Conservation (phyloP, 1,139 yeast genomes). For the Sugiyamaella pinicola region DNA sequence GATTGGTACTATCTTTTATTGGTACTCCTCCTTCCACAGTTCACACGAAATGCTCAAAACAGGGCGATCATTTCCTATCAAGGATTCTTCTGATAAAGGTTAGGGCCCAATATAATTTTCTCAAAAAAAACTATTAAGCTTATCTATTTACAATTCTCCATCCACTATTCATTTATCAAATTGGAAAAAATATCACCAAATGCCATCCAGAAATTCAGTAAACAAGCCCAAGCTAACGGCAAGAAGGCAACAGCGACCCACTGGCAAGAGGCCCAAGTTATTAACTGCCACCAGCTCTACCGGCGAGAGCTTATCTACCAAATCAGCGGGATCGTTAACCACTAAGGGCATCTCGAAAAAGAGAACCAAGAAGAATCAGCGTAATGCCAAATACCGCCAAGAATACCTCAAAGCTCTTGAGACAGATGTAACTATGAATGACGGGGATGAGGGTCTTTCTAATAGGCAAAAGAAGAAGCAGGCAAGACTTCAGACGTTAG, state of each 20-base stretch:
- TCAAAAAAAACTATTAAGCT: too few species aligned
- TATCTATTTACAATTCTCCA: background rate
- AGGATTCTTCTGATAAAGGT: background rate
- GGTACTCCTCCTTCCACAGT: too few species aligned
- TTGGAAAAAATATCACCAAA: constrained; percentile 32
- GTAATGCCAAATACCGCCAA: constrained; percentile 66
- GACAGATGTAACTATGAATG: constrained; percentile 49
- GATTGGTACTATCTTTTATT: too few species aligned
- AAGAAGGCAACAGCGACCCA: constrained; percentile 41
- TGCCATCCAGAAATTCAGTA: constrained; percentile 80
- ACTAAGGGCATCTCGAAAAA: constrained; percentile 61
- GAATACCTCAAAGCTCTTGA: constrained; percentile 26
- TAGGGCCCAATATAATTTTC: background rate
- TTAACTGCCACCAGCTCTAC: constrained; percentile 19
- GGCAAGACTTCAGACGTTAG: constrained; percentile 35
- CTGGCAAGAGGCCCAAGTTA: constrained; percentile 17
- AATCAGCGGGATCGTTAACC: constrained; percentile 57
- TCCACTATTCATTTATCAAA: background rate
- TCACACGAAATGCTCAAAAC: too few species aligned
- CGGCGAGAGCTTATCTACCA: constrained; percentile 50
- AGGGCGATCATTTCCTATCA: constrained; percentile 3
- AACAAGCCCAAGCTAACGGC: constrained; percentile 75
- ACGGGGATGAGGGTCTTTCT: constrained; percentile 47
- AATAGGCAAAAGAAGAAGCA: constrained; percentile 39
- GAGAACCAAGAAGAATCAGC: constrained; percentile 76